phyloP scores from a whole-genome alignment of 306 rosid species.

The Vigna unguiculata region DNA sequence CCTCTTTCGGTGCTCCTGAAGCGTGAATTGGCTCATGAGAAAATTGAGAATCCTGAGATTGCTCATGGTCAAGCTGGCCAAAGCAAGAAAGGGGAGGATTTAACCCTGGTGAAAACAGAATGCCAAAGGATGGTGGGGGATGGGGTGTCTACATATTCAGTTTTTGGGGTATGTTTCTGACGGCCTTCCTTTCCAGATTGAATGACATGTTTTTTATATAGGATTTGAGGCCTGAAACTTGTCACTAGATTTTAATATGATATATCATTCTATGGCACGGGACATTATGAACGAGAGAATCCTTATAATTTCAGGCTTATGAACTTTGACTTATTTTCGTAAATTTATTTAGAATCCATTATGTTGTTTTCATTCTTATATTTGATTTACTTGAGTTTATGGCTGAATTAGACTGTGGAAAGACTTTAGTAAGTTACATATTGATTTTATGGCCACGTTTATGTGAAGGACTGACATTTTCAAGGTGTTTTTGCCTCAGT shows the following conservation, averaged over 20 bases:
- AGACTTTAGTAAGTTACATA: slow-evolving; percentile 14
- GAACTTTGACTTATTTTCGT: slow-evolving; percentile 29
- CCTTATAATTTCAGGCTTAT: slow-evolving; percentile 16
- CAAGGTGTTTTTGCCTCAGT: not conserved
- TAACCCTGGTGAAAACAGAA: slow-evolving; percentile 74
- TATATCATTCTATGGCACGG: slow-evolving; percentile 1
- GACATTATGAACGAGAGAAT: slow-evolving; percentile 21
- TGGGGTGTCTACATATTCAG: slow-evolving; percentile 89
- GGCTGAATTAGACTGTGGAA: slow-evolving; percentile 21
- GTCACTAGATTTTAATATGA: slow-evolving; percentile 8
- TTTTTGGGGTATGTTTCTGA: slow-evolving; percentile 74
- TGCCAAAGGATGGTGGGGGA: slow-evolving; percentile 95
- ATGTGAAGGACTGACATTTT: slow-evolving; percentile 21
- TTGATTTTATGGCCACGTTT: slow-evolving; percentile 18
- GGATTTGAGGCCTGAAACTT: slow-evolving; percentile 22
- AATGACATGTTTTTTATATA: not conserved
- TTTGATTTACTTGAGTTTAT: slow-evolving; percentile 26
- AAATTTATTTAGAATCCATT: slow-evolving; percentile 12
- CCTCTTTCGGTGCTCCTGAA: slow-evolving; percentile 90
- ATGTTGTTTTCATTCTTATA: slow-evolving; percentile 24
- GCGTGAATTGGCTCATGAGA: slow-evolving; percentile 91
- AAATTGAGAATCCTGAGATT: slow-evolving; percentile 92
- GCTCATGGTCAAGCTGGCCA: slow-evolving; percentile 83
- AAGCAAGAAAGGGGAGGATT: slow-evolving; percentile 99
- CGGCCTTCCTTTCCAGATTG: not conserved